Base-by-base conservation (phyloP, 2,329 filamentous ascomycete species). In the Dryadomyces sulphureus region DNA sequence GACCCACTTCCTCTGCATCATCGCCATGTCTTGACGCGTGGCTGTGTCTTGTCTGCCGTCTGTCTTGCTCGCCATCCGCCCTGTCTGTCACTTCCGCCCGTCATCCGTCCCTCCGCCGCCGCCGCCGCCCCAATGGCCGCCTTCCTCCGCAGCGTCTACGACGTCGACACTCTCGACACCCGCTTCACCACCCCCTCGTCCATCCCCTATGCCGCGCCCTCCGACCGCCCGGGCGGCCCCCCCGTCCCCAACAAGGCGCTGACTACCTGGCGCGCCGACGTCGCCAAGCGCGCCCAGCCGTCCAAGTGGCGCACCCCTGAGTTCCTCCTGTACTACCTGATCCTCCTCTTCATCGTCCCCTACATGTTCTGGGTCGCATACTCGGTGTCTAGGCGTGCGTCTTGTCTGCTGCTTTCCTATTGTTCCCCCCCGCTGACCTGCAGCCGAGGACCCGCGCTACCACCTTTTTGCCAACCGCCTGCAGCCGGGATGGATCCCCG, bases 291-390 rank as follows among this genome's bases (percentile, higher is more conserved):
- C 57, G 71, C 62, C 46, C 69, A 74, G 50, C 75, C 78, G 32
- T 74, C 89, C 38, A 82, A 75, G 79, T 98, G 90, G 90, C 77
- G 72, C 21, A 93, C 88, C 0, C 72, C 74, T 3, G 92, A 98
- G 64, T 96, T 92, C 66, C 82, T 77, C 59, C 55, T 88, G 45
- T 96, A 98, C 66, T 83, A 80, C 54, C 41, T 82, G 19, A 64
- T 85, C 53, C 75, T 95, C 55, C 50, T 72, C 25, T 59, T 75
- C 6, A 70, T 69, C 46, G 70, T 96, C 22, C 86, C 87, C 8
- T 73, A 79, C 56, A 98, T 98, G 89, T 87, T 94, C 64, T 94
- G 87, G 69, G 71, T 81, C n/a, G 81, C 83, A 9, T 84, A 88
- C 54, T 77, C 85, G 64, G 87, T 94, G 40, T 98, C 92, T 21